These are phyloP conservation scores for Suillus tomentosus DNA, from an alignment of 768 basidiomycete species.

Conservation along the genomic window DNA sequence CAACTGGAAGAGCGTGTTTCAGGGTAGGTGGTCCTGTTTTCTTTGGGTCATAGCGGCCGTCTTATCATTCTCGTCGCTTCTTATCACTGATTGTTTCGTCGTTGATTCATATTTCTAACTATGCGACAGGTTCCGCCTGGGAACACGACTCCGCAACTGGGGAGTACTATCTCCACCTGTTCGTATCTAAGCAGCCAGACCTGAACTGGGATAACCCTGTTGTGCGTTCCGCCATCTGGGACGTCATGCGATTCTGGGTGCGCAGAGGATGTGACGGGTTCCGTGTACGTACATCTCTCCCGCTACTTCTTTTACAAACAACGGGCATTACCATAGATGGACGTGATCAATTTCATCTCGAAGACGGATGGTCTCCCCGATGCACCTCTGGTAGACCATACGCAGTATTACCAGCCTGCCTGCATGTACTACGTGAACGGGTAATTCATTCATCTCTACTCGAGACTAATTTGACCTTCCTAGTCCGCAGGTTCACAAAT, in stretches of 20 bases:
- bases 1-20: slow-evolving; percentile 71
- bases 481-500: slow-evolving; percentile 69
- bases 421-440: slow-evolving; percentile 61
- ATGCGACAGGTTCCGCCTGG: slow-evolving; percentile 62
- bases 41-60: background rate
- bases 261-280: slow-evolving; percentile 76
- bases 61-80: background rate
- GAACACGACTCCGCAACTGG: slow-evolving; percentile 62
- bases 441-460: slow-evolving; percentile 33
- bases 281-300: slow-evolving; percentile 45
- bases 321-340: slow-evolving; percentile 46
- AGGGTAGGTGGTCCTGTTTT: slow-evolving; percentile 42
- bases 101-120: background rate
- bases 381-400: slow-evolving; percentile 56
- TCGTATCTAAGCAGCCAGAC: slow-evolving; percentile 68
- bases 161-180: slow-evolving; percentile 77
- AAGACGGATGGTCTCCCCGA: slow-evolving; percentile 67
- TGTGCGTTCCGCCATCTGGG: slow-evolving; percentile 59
- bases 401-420: slow-evolving; percentile 54
- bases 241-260: slow-evolving; percentile 75
- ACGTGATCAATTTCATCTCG: slow-evolving; percentile 69
- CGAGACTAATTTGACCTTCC: slow-evolving; percentile 1
- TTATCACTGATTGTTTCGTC: background rate
- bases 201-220: slow-evolving; percentile 75
- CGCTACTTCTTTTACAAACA: background rate